These are phyloP conservation scores for Irpex sp. DNA, from an alignment of 1,284 basidiomycete species.

Conservation along the genomic window DNA sequence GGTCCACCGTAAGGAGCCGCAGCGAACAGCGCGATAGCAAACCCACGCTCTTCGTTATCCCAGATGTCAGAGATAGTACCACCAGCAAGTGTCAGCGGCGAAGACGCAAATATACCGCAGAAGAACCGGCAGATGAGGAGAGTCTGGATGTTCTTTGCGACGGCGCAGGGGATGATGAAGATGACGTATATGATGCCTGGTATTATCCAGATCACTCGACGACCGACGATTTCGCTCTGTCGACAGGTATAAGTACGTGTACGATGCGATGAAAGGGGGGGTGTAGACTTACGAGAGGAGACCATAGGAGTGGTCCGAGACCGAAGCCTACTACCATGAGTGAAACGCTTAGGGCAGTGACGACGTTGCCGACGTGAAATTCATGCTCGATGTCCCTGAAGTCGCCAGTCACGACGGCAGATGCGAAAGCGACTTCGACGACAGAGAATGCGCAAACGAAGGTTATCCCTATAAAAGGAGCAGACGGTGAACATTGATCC, in stretches of 20 bases:
- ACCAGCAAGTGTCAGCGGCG: slow-evolving; percentile 58
- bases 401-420: slow-evolving; percentile 50
- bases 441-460: slow-evolving; percentile 23
- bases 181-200: background rate
- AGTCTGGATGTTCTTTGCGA: slow-evolving; percentile 60
- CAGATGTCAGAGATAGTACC: slow-evolving; percentile 66
- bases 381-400: slow-evolving; percentile 30
- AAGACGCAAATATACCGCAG: slow-evolving; percentile 61
- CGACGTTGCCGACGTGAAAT: slow-evolving; percentile 45
- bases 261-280: slow-evolving; percentile 21
- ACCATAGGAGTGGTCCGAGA: slow-evolving; percentile 41
- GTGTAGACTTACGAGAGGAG: slow-evolving; percentile 22
- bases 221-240: background rate
- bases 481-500: slow-evolving; percentile 35
- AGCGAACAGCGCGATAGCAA: slow-evolving; percentile 56
- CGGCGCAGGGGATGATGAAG: slow-evolving; percentile 28
- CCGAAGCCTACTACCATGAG: slow-evolving; percentile 57
- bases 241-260: slow-evolving; percentile 40
- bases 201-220: too few species aligned
- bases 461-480: slow-evolving; percentile 18
- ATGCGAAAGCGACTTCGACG: slow-evolving; percentile 48
- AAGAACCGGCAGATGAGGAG: slow-evolving; percentile 63
- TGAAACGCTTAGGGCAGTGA: slow-evolving; percentile 36
- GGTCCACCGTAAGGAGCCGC: slow-evolving; percentile 63
- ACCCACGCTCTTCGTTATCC: slow-evolving; percentile 53